Evolutionary conservation across 768 basidiomycete species (phyloP), one percentile per base, ranked within the genome.

Genomic region (Phanerochaete carnosa): DNA sequence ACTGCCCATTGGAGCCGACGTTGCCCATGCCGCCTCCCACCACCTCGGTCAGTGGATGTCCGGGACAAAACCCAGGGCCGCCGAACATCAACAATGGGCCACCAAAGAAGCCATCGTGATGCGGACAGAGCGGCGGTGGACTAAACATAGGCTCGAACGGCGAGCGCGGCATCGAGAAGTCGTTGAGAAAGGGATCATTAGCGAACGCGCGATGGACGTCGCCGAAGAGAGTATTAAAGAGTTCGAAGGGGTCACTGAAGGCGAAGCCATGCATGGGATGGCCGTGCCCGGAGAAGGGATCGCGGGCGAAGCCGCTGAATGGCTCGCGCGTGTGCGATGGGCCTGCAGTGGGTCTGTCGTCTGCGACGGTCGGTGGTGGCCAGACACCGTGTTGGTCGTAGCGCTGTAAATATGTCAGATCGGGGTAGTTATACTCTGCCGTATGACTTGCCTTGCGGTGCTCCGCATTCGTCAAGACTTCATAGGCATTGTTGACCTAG

Each of bases 401-500:
- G 11, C 80, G 67, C 86, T 88, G 65, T 58, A 55, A 30, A 37
- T 7, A 12, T 45, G 25, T 59, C 23, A 53, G 54, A 29, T 29
- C 47, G 22, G 2, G 32, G 16, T 22, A 15, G 7, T 35, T 35
- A 55, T 30, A 22, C 6, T 45, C 11, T 53, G 25, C 28, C 3
- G 30, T 16, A 32, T 26, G 23, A 66, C 80, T 57, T 66, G 86
- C 80, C 66, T 75, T 78, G 54, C 89, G 83, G 60, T 81, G 91
- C 55, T 80, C 73, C 1, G 80, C 66, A 66, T 93, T 84, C 54
- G 70, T 84, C 57, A 93, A 72, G 1, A 93, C 82, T 69, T 92
- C 90, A 66, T 91, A 92, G 29, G 90, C 89, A 62, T 90, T 87
- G 65, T 86, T 89, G 47, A 91, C 82, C 87, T 91, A 32, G 29